These are phyloP conservation scores for Sporothrix variecibatus DNA, from an alignment of 2,329 filamentous ascomycete genomes.

Conservation along the genomic window DNA sequence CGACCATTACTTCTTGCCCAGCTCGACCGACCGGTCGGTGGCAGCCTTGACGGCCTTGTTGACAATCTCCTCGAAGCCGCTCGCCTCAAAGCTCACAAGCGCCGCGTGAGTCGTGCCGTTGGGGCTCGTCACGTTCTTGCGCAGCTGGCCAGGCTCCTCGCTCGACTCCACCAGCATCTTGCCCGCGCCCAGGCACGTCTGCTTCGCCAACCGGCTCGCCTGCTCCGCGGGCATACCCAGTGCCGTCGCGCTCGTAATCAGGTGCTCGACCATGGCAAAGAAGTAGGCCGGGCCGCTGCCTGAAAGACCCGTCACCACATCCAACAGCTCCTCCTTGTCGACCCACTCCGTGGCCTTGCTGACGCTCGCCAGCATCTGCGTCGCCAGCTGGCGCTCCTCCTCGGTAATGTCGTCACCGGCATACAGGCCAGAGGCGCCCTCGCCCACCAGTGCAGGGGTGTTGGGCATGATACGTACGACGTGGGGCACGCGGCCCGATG, in stretches of 20 bases:
- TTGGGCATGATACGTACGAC: conserved; percentile 57
- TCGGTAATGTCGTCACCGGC: conserved; percentile 46
- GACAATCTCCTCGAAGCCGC: conserved; percentile 47
- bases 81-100: conserved; percentile 50
- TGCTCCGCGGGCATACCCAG: conserved; percentile 51
- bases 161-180: conserved; percentile 52
- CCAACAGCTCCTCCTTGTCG: conserved; percentile 50
- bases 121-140: conserved; percentile 55
- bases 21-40: conserved; percentile 45
- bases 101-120: conserved; percentile 55
- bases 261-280: conserved; percentile 55
- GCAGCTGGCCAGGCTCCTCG: conserved; percentile 49
- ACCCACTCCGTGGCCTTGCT: conserved; percentile 54
- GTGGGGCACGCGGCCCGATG: conserved; percentile 44
- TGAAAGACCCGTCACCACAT: conserved; percentile 53
- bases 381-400: conserved; percentile 46
- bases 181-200: conserved; percentile 54
- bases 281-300: conserved; percentile 56
- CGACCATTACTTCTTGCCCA: conserved; percentile 37
- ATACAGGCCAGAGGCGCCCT: conserved; percentile 52
- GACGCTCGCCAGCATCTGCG: conserved; percentile 47
- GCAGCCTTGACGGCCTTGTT: conserved; percentile 51
- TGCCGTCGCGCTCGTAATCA: conserved; percentile 47
- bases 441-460: conserved; percentile 52
- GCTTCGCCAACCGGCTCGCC: conserved; percentile 52